Evolutionary conservation across 2,329 filamentous ascomycete genomes (phyloP).

Genomic region (Ophiocordyceps unilateralis): DNA sequence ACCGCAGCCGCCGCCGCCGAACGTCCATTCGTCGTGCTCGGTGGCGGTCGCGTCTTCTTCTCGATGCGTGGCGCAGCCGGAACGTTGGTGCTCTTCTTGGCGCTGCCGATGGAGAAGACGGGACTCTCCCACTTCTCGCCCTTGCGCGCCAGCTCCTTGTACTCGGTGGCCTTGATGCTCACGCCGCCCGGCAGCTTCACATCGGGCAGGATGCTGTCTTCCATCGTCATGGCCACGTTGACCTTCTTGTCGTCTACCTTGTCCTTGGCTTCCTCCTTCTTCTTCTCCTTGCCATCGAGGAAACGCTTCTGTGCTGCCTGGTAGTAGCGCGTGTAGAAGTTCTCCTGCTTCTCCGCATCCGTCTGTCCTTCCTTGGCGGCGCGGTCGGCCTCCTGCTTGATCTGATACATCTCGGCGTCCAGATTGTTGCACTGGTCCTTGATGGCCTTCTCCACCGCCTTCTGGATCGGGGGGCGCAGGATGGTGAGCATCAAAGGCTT

Average conservation of each 20-base stretch:
- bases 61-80: slow-evolving; percentile 39
- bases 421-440: slow-evolving; percentile 63
- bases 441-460: slow-evolving; percentile 78
- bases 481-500: slow-evolving; percentile 78
- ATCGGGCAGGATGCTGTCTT: slow-evolving; percentile 79
- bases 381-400: slow-evolving; percentile 70
- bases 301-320: slow-evolving; percentile 57
- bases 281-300: slow-evolving; percentile 60
- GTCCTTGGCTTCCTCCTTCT: slow-evolving; percentile 28
- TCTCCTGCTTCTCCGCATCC: slow-evolving; percentile 57
- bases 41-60: slow-evolving; percentile 21
- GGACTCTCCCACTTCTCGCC: slow-evolving; percentile 91
- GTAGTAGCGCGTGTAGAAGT: slow-evolving; percentile 76
- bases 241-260: slow-evolving; percentile 49
- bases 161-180: slow-evolving; percentile 85
- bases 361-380: slow-evolving; percentile 37
- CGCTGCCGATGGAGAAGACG: slow-evolving; percentile 74
- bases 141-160: slow-evolving; percentile 71
- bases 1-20: background rate
- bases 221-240: slow-evolving; percentile 38
- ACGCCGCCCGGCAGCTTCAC: slow-evolving; percentile 70
- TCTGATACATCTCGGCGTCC: slow-evolving; percentile 54
- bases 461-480: slow-evolving; percentile 69
- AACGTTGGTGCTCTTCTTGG: slow-evolving; percentile 54
- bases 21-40: background rate